Base-by-base conservation (phyloP, 345 rosid genomes). In the Eucalyptus decipiens region DNA sequence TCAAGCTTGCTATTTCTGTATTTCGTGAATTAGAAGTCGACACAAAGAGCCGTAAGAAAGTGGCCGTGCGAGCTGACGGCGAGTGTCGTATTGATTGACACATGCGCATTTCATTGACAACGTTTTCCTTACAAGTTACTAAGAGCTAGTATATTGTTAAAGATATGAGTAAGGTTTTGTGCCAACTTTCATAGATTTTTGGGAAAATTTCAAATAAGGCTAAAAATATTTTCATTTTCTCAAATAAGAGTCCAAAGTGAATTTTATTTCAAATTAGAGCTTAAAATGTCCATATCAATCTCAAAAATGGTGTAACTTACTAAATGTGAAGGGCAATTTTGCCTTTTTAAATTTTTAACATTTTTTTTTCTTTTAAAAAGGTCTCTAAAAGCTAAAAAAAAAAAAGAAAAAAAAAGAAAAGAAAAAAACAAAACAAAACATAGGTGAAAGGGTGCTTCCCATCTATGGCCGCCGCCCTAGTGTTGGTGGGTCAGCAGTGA, bases 401-500 rank as follows among this genome's bases (percentile, higher is more conserved):
- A 15, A 5, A 8, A 21, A 6, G 17, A 17, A 6, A 52, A 0
- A 19, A 19, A 2, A 52, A 21, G 0, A 51, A 52, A 8, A 8
- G 5, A 52, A 52, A n/a, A n/a, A n/a, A n/a, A n/a, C n/a, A n/a
- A n/a, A n/a, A n/a, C n/a, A n/a, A n/a, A 52, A 52, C 26, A 19
- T 0, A 52, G 2, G 58, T 2, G 5, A 52, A 4, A 21, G 11
- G 2, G 58, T 21, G 4, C 58, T 52, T 52, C 58, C 2, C 5
- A 1, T 52, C 24, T 52, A 8, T 52, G 26, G 58, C 5, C 0
- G 1, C 2, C 0, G 4, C 58, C 58, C 24, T 5, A 52, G 8
- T 2, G 0, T 52, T 0, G 26, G 26, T 52, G 26, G 58, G 26
- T 8, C 1, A 5, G 2, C 1, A 21, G 2, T 52, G 26, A 52